Evolutionary conservation across 176 grass and related monocot genomes (phyloP).

Genomic region (Bothriochloa decipiens): DNA sequence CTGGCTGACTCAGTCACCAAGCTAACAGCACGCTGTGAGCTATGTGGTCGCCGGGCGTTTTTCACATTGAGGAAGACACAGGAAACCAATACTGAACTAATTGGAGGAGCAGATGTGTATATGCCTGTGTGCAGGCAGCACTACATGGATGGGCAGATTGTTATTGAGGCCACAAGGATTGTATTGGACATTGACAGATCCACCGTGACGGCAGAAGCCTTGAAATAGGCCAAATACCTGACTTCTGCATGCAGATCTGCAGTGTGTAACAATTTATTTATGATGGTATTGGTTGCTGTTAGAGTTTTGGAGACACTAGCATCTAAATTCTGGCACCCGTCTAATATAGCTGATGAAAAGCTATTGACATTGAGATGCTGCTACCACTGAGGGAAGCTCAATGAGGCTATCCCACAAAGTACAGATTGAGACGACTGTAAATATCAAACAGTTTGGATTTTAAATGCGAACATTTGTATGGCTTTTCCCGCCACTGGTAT

Average conservation of each 20-base stretch:
- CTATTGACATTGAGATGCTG: too few relatives aligned
- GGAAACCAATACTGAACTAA: constrained; percentile 82
- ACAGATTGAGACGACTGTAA: constrained; percentile 21
- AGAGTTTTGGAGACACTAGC: background rate
- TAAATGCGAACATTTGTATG: background rate
- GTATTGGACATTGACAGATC: constrained; percentile 74
- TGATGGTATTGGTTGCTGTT: background rate
- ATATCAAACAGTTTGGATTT: constrained; percentile 30
- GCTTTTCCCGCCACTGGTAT: background rate
- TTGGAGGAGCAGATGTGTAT: constrained; percentile 91
- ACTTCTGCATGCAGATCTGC: background rate
- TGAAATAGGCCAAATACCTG: constrained; percentile 41
- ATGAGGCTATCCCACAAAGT: background rate
- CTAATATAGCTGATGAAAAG: background rate
- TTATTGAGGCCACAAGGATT: constrained; percentile 64
- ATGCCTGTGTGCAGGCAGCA: constrained; percentile 94
- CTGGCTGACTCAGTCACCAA: constrained; percentile 87
- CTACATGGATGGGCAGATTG: constrained; percentile 76
- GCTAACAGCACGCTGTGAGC: constrained; percentile 77
- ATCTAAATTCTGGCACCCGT: background rate
- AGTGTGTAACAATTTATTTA: background rate
- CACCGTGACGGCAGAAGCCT: constrained; percentile 17
- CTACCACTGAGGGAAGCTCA: background rate
- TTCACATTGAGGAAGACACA: constrained; percentile 91
- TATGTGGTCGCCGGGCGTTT: constrained; percentile 68